Base-by-base conservation (phyloP, 2,329 filamentous ascomycete species). In the Verticillium isaacii region DNA sequence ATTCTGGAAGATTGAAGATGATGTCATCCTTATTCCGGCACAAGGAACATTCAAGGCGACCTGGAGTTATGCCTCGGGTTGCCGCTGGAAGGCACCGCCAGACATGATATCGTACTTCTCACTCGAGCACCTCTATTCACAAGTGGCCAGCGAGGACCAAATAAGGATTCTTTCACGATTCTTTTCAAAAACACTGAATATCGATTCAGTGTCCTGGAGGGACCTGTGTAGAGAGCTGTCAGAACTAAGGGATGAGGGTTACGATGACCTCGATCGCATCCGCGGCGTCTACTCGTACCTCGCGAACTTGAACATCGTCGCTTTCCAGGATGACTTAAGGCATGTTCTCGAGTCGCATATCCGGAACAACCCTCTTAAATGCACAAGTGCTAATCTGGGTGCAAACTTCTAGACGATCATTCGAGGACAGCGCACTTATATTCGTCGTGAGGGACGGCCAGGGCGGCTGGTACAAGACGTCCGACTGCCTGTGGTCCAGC, bases 401-500 rank as follows among this genome's bases (percentile, higher is more conserved):
- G 58, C 19, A 41, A 34, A 57, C 23, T 23, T 23, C 23, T 56
- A 61, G 58, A 23, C n/a, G 25, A 29, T 17, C 11, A 36, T 67
- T 68, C 45, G 60, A 63, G 17, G 39, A 59, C 23, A 41, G 63
- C 5, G 23, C 59, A 1, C 56, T 68, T 25, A 67, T 65, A 14
- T 63, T 63, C 14, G 59, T 61, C 15, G 14, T 29, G 0, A 36
- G 15, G 3, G 37, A 64, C 17, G 63, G 59, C 15, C 12, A 23
- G 12, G 19, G 37, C 2, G 32, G 50, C 11, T 77, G 75, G 75
- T 64, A 72, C 52, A 70, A 64, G 2, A 41, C 64, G 0, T 63
- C 64, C 0, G 61, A 75, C 17, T 77, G 75, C 59, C 62, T 77
- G 0, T 77, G 74, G 75, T 74, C 73, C 0, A 72, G 68, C 32